Evolutionary conservation across 306 rosid species (phyloP).

Genomic region (Arachis hypogaea): DNA sequence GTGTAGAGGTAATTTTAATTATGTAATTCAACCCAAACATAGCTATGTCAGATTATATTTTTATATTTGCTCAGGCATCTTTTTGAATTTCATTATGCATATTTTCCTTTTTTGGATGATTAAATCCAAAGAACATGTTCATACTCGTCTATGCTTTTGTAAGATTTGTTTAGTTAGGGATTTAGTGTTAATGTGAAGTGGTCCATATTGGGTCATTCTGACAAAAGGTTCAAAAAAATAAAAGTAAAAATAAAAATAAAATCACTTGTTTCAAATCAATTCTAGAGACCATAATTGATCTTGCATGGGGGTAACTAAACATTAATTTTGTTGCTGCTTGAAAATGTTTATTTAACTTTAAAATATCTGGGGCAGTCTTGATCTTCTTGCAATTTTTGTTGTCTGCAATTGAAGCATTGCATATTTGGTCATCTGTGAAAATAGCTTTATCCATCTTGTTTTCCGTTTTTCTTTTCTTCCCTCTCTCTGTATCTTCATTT

Average conservation of each 20-base stretch:
- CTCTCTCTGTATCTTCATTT: too few species aligned
- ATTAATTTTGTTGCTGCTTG: neutral
- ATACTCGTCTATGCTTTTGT: neutral
- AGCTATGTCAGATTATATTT: constrained; percentile 12
- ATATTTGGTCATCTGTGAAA: neutral
- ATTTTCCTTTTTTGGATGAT: neutral
- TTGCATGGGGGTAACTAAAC: too few species aligned
- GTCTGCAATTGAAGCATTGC: neutral
- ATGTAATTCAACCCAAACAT: constrained; percentile 10
- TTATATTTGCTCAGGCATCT: neutral
- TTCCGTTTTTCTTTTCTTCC: too few species aligned
- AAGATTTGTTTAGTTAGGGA: too few species aligned
- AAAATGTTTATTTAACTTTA: neutral
- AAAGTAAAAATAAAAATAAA: too few species aligned
- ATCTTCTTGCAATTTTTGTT: neutral
- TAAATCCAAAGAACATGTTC: constrained; percentile 6
- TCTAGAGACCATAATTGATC: too few species aligned
- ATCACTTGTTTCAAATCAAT: too few species aligned
- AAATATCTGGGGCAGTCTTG: neutral
- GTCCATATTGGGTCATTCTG: too few species aligned
- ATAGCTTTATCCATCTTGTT: neutral
- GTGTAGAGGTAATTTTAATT: constrained; percentile 24
- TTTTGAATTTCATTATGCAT: constrained; percentile 20
- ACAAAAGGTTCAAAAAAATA: too few species aligned
- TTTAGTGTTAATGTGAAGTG: too few species aligned